Evolutionary conservation across 306 rosid species (phyloP), one percentile per base, ranked within the genome.

Genomic region (Cercis canadensis): DNA sequence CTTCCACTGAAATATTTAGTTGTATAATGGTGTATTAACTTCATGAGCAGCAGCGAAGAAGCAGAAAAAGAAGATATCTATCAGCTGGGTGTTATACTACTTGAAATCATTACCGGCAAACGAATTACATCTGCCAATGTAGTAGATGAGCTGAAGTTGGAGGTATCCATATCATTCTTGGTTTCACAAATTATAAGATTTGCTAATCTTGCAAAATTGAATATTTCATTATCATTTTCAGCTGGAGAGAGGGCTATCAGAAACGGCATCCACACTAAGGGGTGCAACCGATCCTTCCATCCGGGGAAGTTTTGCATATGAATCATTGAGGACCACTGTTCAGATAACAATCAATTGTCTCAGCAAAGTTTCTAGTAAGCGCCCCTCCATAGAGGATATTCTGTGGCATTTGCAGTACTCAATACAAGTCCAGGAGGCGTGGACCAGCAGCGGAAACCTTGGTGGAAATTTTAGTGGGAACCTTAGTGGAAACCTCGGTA

Each of bases 401-500:
- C 81, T 90, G 8, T 94, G 98, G 98, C 85, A 94, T 75, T 70
- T 94, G 82, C 97, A 90, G 81, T 94, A 94, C 59, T 77, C 98
- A 14, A 77, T 88, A 75, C 98, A 94, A 76, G 96, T 90, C 73
- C 97, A 94, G 81, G 98, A 89, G 69, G 90, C 89, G 1, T 87
- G 98, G 90, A 84, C 82, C 36, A 88, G 96, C 78, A 87, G 97
- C 59, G 99, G 97, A 56, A 90, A 80, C 76, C 82, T 89, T 70
- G 56, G 55, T 51, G 43, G 43, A 8, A 37, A 37, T 8, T 8
- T 37, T 37, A 37, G 43, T 8, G 43, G 43, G 43, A 37, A 37
- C 43, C 43, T 37, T 0, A 41, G 49, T 12, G 49, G 37, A 55
- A 55, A 24, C 32, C 60, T 55, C 12, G 14, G 36, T 31, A 80